Percentiles rank a stretch among this genome's conserved stretches.
Conservation (phyloP, 208 protist species). For the Crithidia bombi region DNA sequence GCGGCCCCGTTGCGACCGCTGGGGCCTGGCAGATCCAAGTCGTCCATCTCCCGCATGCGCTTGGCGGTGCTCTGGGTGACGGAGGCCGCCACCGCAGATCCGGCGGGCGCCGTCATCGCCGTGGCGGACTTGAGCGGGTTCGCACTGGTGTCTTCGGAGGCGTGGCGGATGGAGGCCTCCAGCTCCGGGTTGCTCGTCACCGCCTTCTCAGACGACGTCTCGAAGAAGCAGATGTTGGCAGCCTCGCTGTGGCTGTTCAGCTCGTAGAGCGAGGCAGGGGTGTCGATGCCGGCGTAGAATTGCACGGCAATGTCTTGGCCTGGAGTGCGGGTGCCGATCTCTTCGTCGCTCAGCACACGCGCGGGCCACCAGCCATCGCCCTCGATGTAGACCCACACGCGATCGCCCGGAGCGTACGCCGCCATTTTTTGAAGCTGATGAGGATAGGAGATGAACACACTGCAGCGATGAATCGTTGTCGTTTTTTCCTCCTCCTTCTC, state of each 20-base stretch:
- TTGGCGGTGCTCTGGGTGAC: constrained; percentile 19
- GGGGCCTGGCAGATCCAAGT: neutral
- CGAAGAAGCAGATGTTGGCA: constrained; percentile 74
- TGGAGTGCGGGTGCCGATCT: constrained; percentile 33
- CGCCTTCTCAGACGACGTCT: constrained; percentile 86
- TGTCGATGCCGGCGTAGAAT: constrained; percentile 71
- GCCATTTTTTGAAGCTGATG: constrained; percentile 8
- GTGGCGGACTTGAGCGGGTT: constrained; percentile 65
- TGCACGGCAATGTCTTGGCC: constrained; percentile 61
- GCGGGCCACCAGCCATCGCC: constrained; percentile 87
- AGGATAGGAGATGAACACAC: neutral
- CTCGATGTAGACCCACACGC: constrained; percentile 85
- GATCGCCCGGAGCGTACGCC: constrained; percentile 65
- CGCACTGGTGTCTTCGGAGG: constrained; percentile 54
- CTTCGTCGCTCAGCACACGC: constrained; percentile 60
- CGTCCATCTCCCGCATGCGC: constrained; percentile 28
- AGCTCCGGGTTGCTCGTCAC: constrained; percentile 72
- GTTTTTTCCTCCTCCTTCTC: constrained; percentile 10
- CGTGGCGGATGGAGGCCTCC: constrained; percentile 60
- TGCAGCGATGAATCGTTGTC: neutral
- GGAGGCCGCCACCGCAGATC: neutral
- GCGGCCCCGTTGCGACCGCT: neutral
- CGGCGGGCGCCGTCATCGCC: constrained; percentile 6
- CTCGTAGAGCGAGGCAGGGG: constrained; percentile 49
- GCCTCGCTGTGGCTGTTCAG: constrained; percentile 49